Evolutionary conservation across 176 grass and related monocot genomes (phyloP), one percentile per base, ranked within the genome.

Genomic region (Eremochloa ophiuroides): DNA sequence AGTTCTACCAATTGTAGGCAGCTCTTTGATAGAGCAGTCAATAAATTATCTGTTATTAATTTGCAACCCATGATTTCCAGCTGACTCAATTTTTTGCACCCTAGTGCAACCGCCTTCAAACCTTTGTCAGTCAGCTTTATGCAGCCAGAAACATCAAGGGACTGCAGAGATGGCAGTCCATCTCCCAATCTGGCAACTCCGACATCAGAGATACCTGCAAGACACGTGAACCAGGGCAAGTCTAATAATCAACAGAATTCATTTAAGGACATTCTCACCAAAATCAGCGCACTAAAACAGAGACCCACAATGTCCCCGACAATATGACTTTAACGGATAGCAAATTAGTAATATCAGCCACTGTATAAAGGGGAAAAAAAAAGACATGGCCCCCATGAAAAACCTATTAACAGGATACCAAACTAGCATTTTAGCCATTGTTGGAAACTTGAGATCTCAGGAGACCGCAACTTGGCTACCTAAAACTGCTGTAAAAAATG

Each of bases 81-180:
- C 31, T 56, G 75, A 85, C 66, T 93, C 88, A 98, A 76, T 79
- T 80, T 91, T 75, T 20, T 67, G 83, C 88, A 98, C 29, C 90
- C 88, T 18, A 87, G 78, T 43, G 73, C 81, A 84, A 93, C 60
- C 6, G 73, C 86, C 44, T 40, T 69, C 42, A 95, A 84, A 69
- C 95, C 92, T 78, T 80, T 93, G 62, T 98, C 92, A 58, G 84
- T 95, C 78, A 95, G 69, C 70, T 93, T 95, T 93, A 64, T 89
- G 86, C 95, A 98, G n/a, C 79, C 37, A 60, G 95, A 98, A 71
- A 95, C 86, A 79, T 95, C 92, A 62, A 95, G 58, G 43, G 84
- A 89, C 77, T 86, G 90, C 42, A 98, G 78, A 76, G 55, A 91
- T 56, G 56, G 33, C 48, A 98, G 41, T 53, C 88, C 75, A 70